Percentiles rank a stretch among this genome's conserved stretches.
phyloP scores from a whole-genome alignment of 768 basidiomycete species.

The Ramaria sp. region DNA sequence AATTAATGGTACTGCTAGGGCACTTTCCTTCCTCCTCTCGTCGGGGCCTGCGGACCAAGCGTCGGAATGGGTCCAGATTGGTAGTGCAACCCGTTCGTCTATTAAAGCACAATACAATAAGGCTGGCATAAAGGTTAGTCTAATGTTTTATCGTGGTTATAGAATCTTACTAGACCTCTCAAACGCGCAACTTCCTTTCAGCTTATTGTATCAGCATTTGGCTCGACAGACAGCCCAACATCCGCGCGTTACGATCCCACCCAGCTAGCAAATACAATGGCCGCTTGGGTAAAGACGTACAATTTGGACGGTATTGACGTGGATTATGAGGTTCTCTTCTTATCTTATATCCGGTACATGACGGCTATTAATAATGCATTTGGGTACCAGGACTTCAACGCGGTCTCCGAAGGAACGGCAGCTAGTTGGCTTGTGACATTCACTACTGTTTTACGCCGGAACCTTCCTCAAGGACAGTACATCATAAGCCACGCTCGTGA shows the following conservation, averaged over 20 bases:
- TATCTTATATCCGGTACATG: neutral
- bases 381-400: conserved; percentile 13
- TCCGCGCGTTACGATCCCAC: conserved; percentile 22
- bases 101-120: conserved; percentile 42
- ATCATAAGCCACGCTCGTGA: conserved; percentile 14
- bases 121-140: conserved; percentile 38
- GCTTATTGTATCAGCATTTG: conserved; percentile 17
- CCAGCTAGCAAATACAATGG: conserved; percentile 22
- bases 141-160: neutral
- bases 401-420: conserved; percentile 14
- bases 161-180: neutral
- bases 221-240: conserved; percentile 19
- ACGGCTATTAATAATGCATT: neutral
- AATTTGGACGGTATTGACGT: conserved; percentile 17
- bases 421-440: conserved; percentile 16
- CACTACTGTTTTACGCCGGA: conserved; percentile 14
- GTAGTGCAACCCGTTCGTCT: conserved; percentile 31
- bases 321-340: conserved; percentile 12
- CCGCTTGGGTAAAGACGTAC: conserved; percentile 24
- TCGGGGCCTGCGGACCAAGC: conserved; percentile 53
- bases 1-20: neutral
- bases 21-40: conserved; percentile 41
- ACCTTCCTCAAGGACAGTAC: conserved; percentile 15
- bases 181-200: neutral
- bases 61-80: conserved; percentile 39